Evolutionary conservation across 768 basidiomycete species (phyloP).

Genomic region (Kondoa malvinella): DNA sequence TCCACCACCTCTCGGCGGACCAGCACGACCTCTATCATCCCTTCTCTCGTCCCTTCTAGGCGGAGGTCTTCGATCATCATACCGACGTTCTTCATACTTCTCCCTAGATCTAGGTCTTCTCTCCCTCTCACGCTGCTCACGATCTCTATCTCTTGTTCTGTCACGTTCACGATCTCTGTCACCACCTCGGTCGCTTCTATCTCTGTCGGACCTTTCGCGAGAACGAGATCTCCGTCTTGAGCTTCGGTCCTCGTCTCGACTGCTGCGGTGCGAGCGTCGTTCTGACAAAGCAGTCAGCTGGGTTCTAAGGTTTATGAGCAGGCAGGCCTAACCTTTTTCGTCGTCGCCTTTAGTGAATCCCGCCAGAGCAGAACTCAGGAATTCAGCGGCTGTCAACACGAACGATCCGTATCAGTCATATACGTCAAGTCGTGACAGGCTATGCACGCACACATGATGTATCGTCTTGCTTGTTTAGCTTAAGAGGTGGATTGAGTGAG

Average conservation of each 20-base stretch:
- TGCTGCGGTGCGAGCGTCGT: too few relatives aligned
- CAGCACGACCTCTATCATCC: slow-evolving; percentile 8
- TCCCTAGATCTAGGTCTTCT: background rate
- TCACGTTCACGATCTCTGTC: background rate
- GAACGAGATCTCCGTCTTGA: too few relatives aligned
- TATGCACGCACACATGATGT: background rate
- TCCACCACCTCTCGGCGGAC: slow-evolving; percentile 30
- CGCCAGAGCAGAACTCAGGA: background rate
- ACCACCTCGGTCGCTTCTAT: background rate
- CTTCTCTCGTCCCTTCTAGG: slow-evolving; percentile 11
- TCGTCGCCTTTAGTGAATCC: background rate
- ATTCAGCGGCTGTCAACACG: background rate
- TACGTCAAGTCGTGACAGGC: background rate
- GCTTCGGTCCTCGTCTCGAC: too few relatives aligned
- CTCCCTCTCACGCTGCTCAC: background rate
- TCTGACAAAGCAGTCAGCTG: too few relatives aligned
- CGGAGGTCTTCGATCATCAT: background rate
- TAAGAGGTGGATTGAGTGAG: too few relatives aligned
- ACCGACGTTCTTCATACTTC: background rate
- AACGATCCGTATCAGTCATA: background rate
- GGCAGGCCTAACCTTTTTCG: too few relatives aligned
- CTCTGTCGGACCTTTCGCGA: background rate
- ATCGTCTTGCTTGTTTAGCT: too few relatives aligned
- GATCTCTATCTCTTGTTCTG: slow-evolving; percentile 1
- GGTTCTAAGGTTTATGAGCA: too few relatives aligned